Base-by-base conservation (phyloP, 2,329 filamentous ascomycete genomes). In the Penicillium sp. region DNA sequence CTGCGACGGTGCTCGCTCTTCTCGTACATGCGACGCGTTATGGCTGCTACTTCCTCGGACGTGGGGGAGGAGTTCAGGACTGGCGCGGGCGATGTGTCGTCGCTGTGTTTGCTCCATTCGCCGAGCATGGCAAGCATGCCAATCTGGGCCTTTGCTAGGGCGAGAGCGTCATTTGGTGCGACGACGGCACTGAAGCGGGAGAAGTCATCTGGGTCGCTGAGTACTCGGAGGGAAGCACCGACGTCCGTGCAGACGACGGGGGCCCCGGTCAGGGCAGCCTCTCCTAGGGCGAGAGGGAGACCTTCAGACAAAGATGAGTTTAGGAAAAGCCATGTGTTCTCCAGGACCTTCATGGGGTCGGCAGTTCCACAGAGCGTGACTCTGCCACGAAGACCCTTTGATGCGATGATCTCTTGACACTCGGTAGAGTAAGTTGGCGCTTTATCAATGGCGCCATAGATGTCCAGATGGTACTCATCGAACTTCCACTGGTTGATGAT, bases 401-500 rank as follows among this genome's bases (percentile, higher is more conserved):
- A 80, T 5, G 81, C 80, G 58, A 84, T 81, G 38, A 84, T 79
- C 65, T 82, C 82, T 66, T 80, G 81, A 71, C 79, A 85, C 65
- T 80, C 82, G 0, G 82, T 82, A 1, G 82, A 83, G 63, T 86
- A 86, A 2, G 82, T 79, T 0, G 84, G 84, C 24, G 84, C 79
- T 59, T 85, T 84, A 68, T 87, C 85, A 53, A 85, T 81, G 18
- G 83, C 83, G 11, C 85, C 85, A 63, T 87, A 87, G 18, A 87
- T 81, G 56, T 85, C 79, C 2, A 87, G 78, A 51, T 80, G 78
- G 69, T 87, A 87, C 57, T 87, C 84, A 40, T 78, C 80, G 70
- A 87, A 86, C n/a, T 84, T 84, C 78, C 81, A 87, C 62, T 84
- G 79, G 66, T 87, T 86, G 61, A 86, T 80, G 59, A 87, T 86